phyloP scores from a whole-genome alignment of 768 basidiomycete species.

The Dioszegia hungarica region DNA sequence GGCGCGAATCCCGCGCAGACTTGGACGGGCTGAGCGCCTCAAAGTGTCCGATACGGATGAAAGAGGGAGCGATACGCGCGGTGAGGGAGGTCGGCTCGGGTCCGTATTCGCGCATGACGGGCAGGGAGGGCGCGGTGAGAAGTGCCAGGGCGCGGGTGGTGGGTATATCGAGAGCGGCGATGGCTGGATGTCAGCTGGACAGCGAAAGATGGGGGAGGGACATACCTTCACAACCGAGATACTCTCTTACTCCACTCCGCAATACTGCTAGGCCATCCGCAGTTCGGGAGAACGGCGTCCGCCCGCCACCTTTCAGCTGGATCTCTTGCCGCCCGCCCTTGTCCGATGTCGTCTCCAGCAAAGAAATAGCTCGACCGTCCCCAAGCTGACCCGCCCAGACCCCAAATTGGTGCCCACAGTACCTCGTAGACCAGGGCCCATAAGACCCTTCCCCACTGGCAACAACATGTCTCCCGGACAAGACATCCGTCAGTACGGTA shows the following conservation, averaged over 20 bases:
- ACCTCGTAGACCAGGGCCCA: constrained; percentile 81
- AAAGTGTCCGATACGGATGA: constrained; percentile 86
- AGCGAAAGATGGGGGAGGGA: background rate
- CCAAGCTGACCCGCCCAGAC: constrained; percentile 89
- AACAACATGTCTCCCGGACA: constrained; percentile 71
- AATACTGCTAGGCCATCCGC: constrained; percentile 94
- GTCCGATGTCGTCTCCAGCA: constrained; percentile 74
- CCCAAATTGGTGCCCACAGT: constrained; percentile 62
- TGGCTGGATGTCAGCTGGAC: constrained; percentile 52
- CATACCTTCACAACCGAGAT: constrained; percentile 81
- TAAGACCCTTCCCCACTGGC: constrained; percentile 53
- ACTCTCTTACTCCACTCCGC: constrained; percentile 92
- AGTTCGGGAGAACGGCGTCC: constrained; percentile 85
- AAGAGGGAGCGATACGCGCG: constrained; percentile 79
- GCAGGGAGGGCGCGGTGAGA: constrained; percentile 59
- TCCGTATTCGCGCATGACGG: constrained; percentile 66
- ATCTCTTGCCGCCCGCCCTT: constrained; percentile 64
- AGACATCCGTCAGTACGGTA: constrained; percentile 71
- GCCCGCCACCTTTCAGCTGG: constrained; percentile 89
- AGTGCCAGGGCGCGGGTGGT: constrained; percentile 80
- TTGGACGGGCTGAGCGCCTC: constrained; percentile 67
- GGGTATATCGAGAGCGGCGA: constrained; percentile 77
- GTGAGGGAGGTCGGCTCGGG: constrained; percentile 67
- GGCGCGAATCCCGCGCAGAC: constrained; percentile 13
- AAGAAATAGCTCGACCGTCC: constrained; percentile 89